Conservation (phyloP, 2,329 filamentous ascomycete genomes). For the Bipolaris oryzae region DNA sequence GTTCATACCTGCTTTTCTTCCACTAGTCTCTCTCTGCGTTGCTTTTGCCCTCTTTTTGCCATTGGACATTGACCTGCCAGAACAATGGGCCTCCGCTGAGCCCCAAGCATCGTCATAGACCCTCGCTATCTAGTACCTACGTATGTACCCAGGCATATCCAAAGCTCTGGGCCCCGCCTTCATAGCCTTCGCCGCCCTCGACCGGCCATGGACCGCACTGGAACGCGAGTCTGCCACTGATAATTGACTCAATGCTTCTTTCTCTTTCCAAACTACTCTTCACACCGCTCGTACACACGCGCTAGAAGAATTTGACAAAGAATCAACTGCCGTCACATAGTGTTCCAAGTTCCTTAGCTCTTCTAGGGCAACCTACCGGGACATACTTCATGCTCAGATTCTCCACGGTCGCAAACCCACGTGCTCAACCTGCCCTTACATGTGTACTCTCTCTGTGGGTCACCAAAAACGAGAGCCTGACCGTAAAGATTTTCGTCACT, state of each 20-base stretch:
- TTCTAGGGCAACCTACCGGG: neutral
- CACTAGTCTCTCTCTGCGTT: constrained; percentile 7
- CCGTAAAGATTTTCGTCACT: neutral
- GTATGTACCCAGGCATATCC: neutral
- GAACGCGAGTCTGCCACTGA: neutral
- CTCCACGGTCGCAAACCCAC: neutral
- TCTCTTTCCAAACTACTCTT: neutral
- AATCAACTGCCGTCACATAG: neutral
- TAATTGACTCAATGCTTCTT: neutral
- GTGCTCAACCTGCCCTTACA: neutral
- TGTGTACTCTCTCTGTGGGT: neutral
- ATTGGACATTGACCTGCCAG: constrained; percentile 1
- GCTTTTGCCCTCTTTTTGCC: constrained; percentile 1
- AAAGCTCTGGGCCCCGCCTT: neutral
- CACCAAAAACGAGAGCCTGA: neutral
- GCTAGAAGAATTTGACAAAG: neutral
- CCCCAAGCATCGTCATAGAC: constrained; percentile 9
- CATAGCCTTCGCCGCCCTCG: constrained; percentile 3
- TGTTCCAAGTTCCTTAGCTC: neutral
- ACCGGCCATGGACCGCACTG: neutral
- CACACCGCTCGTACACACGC: neutral
- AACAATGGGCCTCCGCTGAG: constrained; percentile 7
- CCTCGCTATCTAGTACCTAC: neutral
- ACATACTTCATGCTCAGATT: neutral
- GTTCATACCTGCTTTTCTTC: constrained; percentile 14